Evolutionary conservation across 2,329 filamentous ascomycete species (phyloP), one percentile per base, ranked within the genome.

Genomic region (Camptophora hylomeconis): DNA sequence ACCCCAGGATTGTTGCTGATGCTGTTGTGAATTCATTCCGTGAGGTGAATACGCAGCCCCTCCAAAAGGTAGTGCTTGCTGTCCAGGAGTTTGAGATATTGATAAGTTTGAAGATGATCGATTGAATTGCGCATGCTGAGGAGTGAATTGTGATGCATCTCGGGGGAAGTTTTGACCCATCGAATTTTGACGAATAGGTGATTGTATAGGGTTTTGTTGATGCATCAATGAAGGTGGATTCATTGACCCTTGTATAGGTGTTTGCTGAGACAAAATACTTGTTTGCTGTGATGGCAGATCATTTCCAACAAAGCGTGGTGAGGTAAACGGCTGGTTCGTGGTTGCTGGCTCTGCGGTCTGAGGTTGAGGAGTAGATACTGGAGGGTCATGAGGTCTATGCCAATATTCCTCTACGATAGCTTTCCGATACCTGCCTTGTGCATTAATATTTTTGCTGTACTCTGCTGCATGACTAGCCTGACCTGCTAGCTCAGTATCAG

Each of bases 391-490:
- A 7, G 80, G 77, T 37, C 80, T 70, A 40, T 78, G 72, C 80
- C 86, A 95, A 40, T 84, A 69, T 31, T 73, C 75, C 31, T 87
- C 75, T 40, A 92, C 64, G 42, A 83, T 92, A 34, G 86, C 76
- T 35, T 67, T 71, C 34, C 89, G 79, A 55, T 80, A 76, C 20
- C 74, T 73, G 34, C 87, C 77, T 52, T 86, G 79, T 44, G 80
- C 71, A 46, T 80, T 83, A 28, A 95, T 65, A 25, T 71, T 69
- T 45, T 89, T 83, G 59, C 87, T 95, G 59, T 79, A 92, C 44
- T 95, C 87, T 33, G 83, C 82, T 11, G 87, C 79, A 39, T 92
- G 82, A 28, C 82, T 74, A 16, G 84, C 82, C 53, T 94, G 84
- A 24, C 80, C 78, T 40, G 89, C 66, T 30, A 95, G 73, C 45